These are phyloP conservation scores for Yarrowia deformans DNA, from an alignment of 805 yeast species.

Conservation along the genomic window DNA sequence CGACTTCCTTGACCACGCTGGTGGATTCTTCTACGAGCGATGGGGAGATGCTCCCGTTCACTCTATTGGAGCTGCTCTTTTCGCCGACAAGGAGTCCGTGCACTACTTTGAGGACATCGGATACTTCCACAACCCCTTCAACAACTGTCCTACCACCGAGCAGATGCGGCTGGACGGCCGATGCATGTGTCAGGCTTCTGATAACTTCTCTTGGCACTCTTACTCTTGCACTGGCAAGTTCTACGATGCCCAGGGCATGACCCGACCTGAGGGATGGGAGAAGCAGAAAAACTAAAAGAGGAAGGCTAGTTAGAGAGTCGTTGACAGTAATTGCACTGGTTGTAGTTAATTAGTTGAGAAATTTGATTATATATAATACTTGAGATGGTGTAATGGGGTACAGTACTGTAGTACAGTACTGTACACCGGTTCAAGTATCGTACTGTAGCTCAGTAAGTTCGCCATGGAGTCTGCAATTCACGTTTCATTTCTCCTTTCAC, in stretches of 20 bases:
- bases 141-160: conserved; percentile 72
- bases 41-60: conserved; percentile 98
- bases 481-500: too few species aligned
- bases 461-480: too few species aligned
- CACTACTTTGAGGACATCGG: conserved; percentile 81
- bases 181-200: conserved; percentile 61
- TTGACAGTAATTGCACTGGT: conserved; percentile 29
- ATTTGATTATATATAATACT: conserved; percentile 8
- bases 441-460: too few species aligned
- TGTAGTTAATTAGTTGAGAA: conserved; percentile 24
- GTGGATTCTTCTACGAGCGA: conserved; percentile 85
- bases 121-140: conserved; percentile 68
- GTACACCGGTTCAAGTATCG: too few species aligned
- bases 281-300: conserved; percentile 23
- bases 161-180: conserved; percentile 50
- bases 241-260: conserved; percentile 47
- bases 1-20: conserved; percentile 65
- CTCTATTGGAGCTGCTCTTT: conserved; percentile 72
- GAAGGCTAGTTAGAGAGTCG: neutral
- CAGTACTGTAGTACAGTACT: too few species aligned
- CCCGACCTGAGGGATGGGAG: conserved; percentile 39
- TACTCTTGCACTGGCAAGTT: conserved; percentile 51
- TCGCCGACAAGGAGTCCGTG: conserved; percentile 62
- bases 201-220: conserved; percentile 51
- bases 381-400: too few species aligned